A percentile compares a stretch with the other conserved stretches of the same genome.
phyloP scores from a whole-genome alignment of 768 basidiomycete species.

The Macrolepiota fuliginosa region DNA sequence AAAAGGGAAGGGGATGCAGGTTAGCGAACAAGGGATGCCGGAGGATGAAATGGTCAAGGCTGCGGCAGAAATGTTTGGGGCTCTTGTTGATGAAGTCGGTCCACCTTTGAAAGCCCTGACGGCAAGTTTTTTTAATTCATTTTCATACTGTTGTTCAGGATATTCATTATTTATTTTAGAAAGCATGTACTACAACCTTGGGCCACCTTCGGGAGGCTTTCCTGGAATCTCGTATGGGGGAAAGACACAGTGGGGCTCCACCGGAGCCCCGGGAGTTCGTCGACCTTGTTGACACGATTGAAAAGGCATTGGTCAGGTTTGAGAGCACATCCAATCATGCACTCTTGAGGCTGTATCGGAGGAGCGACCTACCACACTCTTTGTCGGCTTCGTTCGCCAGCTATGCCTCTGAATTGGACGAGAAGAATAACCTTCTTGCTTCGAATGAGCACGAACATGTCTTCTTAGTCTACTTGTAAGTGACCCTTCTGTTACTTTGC shows the following conservation, averaged over 20 bases:
- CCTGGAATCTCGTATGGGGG: constrained; percentile 37
- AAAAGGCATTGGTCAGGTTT: constrained; percentile 68
- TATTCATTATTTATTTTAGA: constrained; percentile 33
- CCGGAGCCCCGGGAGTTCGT: constrained; percentile 60
- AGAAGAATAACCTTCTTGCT: constrained; percentile 34
- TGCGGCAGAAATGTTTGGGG: constrained; percentile 74
- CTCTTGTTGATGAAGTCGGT: constrained; percentile 75
- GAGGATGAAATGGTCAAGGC: constrained; percentile 48
- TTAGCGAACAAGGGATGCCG: constrained; percentile 6
- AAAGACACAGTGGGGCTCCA: constrained; percentile 25
- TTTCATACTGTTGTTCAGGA: neutral
- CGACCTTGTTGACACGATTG: constrained; percentile 61
- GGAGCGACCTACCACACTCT: constrained; percentile 34
- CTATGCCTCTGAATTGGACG: constrained; percentile 11
- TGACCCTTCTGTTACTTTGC: constrained; percentile 15
- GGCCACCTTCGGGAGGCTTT: constrained; percentile 67
- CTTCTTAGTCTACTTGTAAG: constrained; percentile 91
- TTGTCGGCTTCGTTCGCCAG: constrained; percentile 23
- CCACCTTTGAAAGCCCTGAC: constrained; percentile 74
- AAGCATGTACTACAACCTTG: constrained; percentile 57
- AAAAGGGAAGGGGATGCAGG: constrained; percentile 16
- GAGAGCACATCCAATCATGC: constrained; percentile 86
- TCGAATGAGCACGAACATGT: constrained; percentile 75
- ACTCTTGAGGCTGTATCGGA: constrained; percentile 70
- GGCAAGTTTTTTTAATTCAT: constrained; percentile 37